These are phyloP conservation scores for Cryptococcus sp. DNA, from an alignment of 1,284 basidiomycete species.

Conservation along the genomic window DNA sequence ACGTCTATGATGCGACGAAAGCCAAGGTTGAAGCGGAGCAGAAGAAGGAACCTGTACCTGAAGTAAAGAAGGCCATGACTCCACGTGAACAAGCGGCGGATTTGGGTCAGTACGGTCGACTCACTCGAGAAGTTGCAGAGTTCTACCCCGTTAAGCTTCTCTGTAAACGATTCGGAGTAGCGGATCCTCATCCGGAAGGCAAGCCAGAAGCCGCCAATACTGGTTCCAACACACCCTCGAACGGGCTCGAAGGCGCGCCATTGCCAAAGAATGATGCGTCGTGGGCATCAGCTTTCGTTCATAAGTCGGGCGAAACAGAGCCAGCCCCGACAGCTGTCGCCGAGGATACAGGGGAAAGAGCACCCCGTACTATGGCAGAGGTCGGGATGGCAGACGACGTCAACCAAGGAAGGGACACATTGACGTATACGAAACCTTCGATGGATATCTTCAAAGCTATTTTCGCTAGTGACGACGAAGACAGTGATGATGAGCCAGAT, in stretches of 20 bases:
- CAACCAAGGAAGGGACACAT: conserved; percentile 73
- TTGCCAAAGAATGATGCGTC: conserved; percentile 33
- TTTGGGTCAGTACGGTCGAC: conserved; percentile 77
- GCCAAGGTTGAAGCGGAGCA: conserved; percentile 28
- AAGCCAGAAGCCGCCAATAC: conserved; percentile 16
- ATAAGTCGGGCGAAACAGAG: conserved; percentile 16
- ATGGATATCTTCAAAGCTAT: conserved; percentile 95
- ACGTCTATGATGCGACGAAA: conserved; percentile 55
- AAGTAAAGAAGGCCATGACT: conserved; percentile 54
- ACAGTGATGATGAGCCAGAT: conserved; percentile 58
- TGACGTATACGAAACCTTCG: conserved; percentile 78
- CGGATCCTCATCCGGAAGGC: conserved; percentile 66
- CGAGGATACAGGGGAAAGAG: conserved; percentile 10
- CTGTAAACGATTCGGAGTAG: conserved; percentile 92
- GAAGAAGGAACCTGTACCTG: conserved; percentile 45
- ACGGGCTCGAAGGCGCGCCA: conserved; percentile 8
- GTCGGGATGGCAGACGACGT: conserved; percentile 87
- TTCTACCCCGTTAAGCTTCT: conserved; percentile 80
- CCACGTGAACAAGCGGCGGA: conserved; percentile 75
- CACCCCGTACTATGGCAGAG: conserved; percentile 52
- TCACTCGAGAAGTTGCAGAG: conserved; percentile 67
- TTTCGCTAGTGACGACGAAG: conserved; percentile 83
- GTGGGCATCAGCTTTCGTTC: conserved; percentile 40
- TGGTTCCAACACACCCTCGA: conserved; percentile 1
- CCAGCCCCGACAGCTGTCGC: background rate